Conservation (phyloP, 345 rosid genomes). For the Erucastrum elatum region DNA sequence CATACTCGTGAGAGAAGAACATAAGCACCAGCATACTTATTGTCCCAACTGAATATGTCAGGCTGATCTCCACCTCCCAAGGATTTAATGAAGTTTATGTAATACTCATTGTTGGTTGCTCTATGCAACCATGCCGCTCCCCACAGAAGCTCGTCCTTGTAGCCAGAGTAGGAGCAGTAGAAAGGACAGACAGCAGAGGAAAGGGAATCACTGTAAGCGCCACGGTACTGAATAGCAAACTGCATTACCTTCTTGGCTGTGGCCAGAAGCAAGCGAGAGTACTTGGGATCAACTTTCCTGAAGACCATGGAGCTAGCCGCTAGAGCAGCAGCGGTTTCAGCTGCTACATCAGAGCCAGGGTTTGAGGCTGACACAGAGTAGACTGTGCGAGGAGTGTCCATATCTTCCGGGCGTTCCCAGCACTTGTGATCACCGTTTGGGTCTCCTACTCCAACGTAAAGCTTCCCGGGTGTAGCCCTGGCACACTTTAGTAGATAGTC, state of each 20-base stretch:
- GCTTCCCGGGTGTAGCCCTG: conserved; percentile 67
- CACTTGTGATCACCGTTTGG: conserved; percentile 87
- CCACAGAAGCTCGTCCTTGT: conserved; percentile 90
- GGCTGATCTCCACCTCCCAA: conserved; percentile 70
- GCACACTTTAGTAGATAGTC: conserved; percentile 91
- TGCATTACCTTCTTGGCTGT: conserved; percentile 71
- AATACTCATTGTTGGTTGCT: conserved; percentile 61
- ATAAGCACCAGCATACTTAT: conserved; percentile 78
- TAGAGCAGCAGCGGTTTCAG: conserved; percentile 50
- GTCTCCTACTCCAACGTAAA: conserved; percentile 93
- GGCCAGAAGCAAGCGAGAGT: conserved; percentile 53
- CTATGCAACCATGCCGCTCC: conserved; percentile 84
- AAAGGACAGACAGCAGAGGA: conserved; percentile 76
- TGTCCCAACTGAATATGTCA: conserved; percentile 90
- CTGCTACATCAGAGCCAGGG: conserved; percentile 96
- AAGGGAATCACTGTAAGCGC: conserved; percentile 79
- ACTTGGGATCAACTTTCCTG: conserved; percentile 54
- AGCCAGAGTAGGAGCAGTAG: conserved; percentile 89
- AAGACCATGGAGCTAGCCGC: conserved; percentile 53
- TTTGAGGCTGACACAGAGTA: conserved; percentile 67
- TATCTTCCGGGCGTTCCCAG: conserved; percentile 97
- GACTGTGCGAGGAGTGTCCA: conserved; percentile 76
- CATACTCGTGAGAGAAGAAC: conserved; percentile 71
- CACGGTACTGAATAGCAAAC: conserved; percentile 71
- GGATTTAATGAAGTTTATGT: conserved; percentile 61